Conservation (phyloP, 768 basidiomycete species). For the Mycena rosella region DNA sequence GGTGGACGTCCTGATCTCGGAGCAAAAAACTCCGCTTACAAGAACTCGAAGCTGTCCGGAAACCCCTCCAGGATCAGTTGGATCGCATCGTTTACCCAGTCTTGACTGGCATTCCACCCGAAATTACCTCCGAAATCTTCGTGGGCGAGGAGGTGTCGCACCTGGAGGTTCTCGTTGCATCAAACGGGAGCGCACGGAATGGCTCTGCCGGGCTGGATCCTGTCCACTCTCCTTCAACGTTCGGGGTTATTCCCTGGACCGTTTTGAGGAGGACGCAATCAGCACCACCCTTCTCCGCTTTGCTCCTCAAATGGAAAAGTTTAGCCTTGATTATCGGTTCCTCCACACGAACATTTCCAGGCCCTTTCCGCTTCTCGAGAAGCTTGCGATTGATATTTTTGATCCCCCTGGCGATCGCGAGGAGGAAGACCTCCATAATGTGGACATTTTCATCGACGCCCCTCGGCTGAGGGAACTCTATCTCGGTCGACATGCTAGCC, state of each 20-base stretch:
- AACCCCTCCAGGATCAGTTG: not conserved
- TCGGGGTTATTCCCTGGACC: not conserved
- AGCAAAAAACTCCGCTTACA: not conserved
- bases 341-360: not conserved
- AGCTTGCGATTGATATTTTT: too few relatives aligned
- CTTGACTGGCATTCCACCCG: constrained; percentile 21
- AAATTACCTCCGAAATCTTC: constrained; percentile 20
- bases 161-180: too few relatives aligned
- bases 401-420: not conserved
- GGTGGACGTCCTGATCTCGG: not conserved
- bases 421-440: too few relatives aligned
- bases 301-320: constrained; percentile 6
- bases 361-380: too few relatives aligned
- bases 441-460: not conserved
- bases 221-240: constrained; percentile 13
- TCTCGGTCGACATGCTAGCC: not conserved
- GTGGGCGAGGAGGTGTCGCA: too few relatives aligned
- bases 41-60: not conserved
- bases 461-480: not conserved
- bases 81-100: constrained; percentile 16
- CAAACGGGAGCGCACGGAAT: too few relatives aligned
- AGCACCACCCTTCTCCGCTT: not conserved
- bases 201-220: constrained; percentile 2
- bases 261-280: not conserved
- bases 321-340: too few relatives aligned